These are phyloP conservation scores for Baorangia bicolor DNA, from an alignment of 768 basidiomycete species.

Conservation along the genomic window DNA sequence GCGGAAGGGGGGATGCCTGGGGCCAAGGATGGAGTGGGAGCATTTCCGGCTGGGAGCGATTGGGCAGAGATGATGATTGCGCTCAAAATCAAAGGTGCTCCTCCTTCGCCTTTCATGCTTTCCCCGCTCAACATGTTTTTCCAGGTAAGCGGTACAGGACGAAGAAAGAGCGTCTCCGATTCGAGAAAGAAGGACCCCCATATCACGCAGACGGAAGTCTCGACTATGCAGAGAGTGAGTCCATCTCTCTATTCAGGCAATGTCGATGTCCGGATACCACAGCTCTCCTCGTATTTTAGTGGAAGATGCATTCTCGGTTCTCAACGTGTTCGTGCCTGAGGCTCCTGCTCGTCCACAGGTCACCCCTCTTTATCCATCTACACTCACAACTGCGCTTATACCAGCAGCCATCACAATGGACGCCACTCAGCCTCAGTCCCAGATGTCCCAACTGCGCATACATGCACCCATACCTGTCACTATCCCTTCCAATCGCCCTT, in stretches of 20 bases:
- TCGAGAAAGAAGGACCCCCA: conserved; percentile 76
- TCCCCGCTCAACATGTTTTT: not conserved
- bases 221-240: conserved; percentile 68
- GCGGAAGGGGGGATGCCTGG: conserved; percentile 73
- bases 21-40: conserved; percentile 70
- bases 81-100: conserved; percentile 70
- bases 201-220: conserved; percentile 73
- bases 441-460: conserved; percentile 9
- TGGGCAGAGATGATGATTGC: conserved; percentile 72
- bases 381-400: conserved; percentile 22
- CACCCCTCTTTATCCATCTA: conserved; percentile 53
- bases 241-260: not conserved
- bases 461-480: conserved; percentile 30
- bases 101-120: not conserved
- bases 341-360: conserved; percentile 53
- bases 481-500: conserved; percentile 21
- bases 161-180: conserved; percentile 76
- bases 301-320: conserved; percentile 74
- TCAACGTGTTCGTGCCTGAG: conserved; percentile 64
- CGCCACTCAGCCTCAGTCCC: not conserved
- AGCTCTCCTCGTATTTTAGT: conserved; percentile 39
- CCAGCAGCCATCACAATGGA: not conserved
- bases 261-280: not conserved
- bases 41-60: conserved; percentile 68
- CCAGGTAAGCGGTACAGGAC: conserved; percentile 72